Percentiles rank a stretch among this genome's conserved stretches.
Conservation (phyloP, 2,329 filamentous ascomycete genomes). For the Pseudogymnoascus sp. region DNA sequence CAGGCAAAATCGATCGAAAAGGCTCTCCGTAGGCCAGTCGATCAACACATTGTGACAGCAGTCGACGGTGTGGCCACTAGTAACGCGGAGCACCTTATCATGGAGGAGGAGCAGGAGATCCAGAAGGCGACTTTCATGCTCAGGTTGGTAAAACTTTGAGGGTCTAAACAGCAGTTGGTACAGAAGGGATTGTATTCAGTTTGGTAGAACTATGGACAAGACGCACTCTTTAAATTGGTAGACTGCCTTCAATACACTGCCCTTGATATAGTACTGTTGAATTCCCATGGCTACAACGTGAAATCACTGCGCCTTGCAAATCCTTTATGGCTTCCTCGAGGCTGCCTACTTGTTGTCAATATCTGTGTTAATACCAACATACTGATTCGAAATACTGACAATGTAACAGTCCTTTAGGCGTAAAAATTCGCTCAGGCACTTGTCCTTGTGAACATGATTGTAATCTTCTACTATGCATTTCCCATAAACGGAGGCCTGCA, state of each 20-base stretch:
- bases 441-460: constrained; percentile 81
- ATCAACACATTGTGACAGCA: constrained; percentile 55
- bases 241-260: not conserved
- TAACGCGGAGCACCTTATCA: constrained; percentile 52
- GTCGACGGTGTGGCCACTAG: constrained; percentile 45
- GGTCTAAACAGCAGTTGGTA: not conserved
- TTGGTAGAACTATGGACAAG: constrained; percentile 6
- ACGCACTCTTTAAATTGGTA: not conserved
- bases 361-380: constrained; percentile 1
- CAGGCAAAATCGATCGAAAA: constrained; percentile 65
- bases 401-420: constrained; percentile 79
- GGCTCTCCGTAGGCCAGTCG: constrained; percentile 65
- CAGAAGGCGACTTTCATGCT: constrained; percentile 74
- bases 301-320: not conserved
- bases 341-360: constrained; percentile 36
- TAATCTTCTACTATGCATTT: constrained; percentile 89
- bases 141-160: constrained; percentile 63
- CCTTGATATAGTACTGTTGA: not conserved
- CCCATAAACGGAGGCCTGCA: constrained; percentile 73
- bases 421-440: constrained; percentile 79
- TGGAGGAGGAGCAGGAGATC: constrained; percentile 77
- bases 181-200: not conserved
- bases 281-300: not conserved
- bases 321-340: constrained; percentile 38
- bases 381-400: constrained; percentile 42